Evolutionary conservation across 2,329 filamentous ascomycete genomes (phyloP).

Genomic region (Fusarium pseudoanthophilum): DNA sequence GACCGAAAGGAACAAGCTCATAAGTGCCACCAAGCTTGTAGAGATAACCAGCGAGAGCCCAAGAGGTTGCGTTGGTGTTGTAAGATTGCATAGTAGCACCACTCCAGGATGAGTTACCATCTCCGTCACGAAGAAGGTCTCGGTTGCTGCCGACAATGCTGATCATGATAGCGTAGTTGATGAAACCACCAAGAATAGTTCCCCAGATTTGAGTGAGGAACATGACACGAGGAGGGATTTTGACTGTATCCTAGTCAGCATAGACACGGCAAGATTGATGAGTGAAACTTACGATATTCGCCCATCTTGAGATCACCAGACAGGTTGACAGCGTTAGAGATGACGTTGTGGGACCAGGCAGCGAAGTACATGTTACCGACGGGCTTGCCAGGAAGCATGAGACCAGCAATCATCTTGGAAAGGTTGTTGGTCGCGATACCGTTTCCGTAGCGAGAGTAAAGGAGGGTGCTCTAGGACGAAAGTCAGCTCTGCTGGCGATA

Average conservation of each 20-base stretch:
- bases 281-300: slow-evolving; percentile 60
- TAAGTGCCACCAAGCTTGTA: slow-evolving; percentile 59
- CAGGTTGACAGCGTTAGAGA: slow-evolving; percentile 60
- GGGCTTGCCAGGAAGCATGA: slow-evolving; percentile 61
- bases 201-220: slow-evolving; percentile 67
- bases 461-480: slow-evolving; percentile 57
- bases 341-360: slow-evolving; percentile 68
- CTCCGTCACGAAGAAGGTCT: slow-evolving; percentile 56
- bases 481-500: not conserved
- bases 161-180: slow-evolving; percentile 67
- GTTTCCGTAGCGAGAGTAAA: slow-evolving; percentile 64
- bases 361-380: slow-evolving; percentile 69
- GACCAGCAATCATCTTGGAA: slow-evolving; percentile 66
- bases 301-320: slow-evolving; percentile 67
- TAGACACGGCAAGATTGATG: accelerated
- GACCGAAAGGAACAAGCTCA: slow-evolving; percentile 60
- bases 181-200: slow-evolving; percentile 62
- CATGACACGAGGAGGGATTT: slow-evolving; percentile 65
- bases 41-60: slow-evolving; percentile 64
- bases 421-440: slow-evolving; percentile 69
- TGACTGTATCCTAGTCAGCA: slow-evolving; percentile 50
- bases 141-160: slow-evolving; percentile 61
- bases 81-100: slow-evolving; percentile 62
- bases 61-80: slow-evolving; percentile 59
- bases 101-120: slow-evolving; percentile 64